A percentile compares a stretch with the other conserved stretches of the same genome.
phyloP scores from a whole-genome alignment of 2,329 filamentous ascomycete genomes.

The Phialophora chinensis region DNA sequence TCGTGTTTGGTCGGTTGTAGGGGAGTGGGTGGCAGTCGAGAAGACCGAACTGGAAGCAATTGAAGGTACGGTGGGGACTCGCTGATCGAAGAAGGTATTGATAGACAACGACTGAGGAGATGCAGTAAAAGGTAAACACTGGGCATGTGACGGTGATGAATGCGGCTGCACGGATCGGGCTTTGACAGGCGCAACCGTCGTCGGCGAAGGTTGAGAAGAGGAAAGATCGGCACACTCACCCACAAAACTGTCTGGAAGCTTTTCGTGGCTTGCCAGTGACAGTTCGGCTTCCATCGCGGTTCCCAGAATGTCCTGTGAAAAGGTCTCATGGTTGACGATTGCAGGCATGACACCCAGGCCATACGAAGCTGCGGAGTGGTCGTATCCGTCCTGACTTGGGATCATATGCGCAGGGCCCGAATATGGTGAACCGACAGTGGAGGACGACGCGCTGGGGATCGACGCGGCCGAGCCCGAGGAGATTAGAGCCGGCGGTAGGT shows the following conservation, averaged over 20 bases:
- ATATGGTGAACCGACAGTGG: constrained; percentile 70
- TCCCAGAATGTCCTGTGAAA: constrained; percentile 46
- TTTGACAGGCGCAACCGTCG: constrained; percentile 27
- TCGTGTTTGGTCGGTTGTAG: constrained; percentile 18
- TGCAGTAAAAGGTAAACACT: constrained; percentile 24
- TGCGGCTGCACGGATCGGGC: constrained; percentile 36
- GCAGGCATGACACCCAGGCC: constrained; percentile 66
- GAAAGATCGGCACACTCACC: constrained; percentile 52
- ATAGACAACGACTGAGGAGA: constrained; percentile 29
- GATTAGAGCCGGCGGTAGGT: constrained; percentile 61
- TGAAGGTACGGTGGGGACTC: constrained; percentile 17
- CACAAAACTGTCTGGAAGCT: constrained; percentile 53
- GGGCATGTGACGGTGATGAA: constrained; percentile 20
- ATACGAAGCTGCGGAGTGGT: constrained; percentile 50
- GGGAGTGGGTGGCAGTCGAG: constrained; percentile 25
- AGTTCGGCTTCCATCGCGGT: constrained; percentile 52
- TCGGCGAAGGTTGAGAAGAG: constrained; percentile 42
- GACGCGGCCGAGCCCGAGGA: constrained; percentile 68
- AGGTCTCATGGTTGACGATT: constrained; percentile 67
- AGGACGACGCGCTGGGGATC: constrained; percentile 63
- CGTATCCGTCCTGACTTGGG: constrained; percentile 62
- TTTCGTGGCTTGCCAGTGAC: constrained; percentile 49
- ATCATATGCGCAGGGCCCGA: constrained; percentile 65
- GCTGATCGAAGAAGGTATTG: constrained; percentile 25
- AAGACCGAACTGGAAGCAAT: constrained; percentile 24